phyloP scores from a whole-genome alignment of 768 basidiomycete species.

The Mycena crocata region DNA sequence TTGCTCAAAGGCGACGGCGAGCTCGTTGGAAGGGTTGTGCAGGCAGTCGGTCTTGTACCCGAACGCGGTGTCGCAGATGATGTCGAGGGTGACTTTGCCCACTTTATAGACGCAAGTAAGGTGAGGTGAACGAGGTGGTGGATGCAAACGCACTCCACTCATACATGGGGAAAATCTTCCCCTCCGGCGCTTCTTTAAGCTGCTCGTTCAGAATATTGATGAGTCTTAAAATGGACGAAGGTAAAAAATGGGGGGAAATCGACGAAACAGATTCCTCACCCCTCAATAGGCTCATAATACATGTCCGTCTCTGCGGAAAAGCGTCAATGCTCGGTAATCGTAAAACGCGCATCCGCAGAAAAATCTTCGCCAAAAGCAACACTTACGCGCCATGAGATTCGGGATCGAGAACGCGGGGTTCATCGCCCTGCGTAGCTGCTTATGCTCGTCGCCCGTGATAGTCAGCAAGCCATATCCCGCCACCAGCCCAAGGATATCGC shows the following conservation, averaged over 20 bases:
- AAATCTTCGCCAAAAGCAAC: no score
- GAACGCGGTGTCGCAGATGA: slow-evolving; percentile 63
- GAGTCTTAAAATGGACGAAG: slow-evolving; percentile 47
- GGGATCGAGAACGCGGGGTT: slow-evolving; percentile 64
- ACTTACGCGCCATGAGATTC: slow-evolving; percentile 54
- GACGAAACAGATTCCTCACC: slow-evolving; percentile 39
- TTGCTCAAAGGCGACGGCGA: slow-evolving; percentile 59
- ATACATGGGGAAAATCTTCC: slow-evolving; percentile 49
- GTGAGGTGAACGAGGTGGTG: background rate
- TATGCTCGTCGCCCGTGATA: slow-evolving; percentile 61
- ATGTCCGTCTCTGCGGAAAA: slow-evolving; percentile 51
- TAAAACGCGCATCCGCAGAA: no score
- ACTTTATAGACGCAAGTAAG: slow-evolving; percentile 43
- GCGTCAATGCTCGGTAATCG: no score
- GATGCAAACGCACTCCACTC: slow-evolving; percentile 58
- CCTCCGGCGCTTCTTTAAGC: slow-evolving; percentile 42
- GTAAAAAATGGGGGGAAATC: background rate
- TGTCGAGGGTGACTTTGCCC: slow-evolving; percentile 64
- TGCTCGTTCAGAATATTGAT: slow-evolving; percentile 50
- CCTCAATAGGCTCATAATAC: slow-evolving; percentile 60
- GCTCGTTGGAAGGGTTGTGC: slow-evolving; percentile 58
- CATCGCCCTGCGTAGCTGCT: slow-evolving; percentile 62
- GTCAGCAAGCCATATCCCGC: slow-evolving; percentile 61
- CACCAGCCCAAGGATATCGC: slow-evolving; percentile 53
- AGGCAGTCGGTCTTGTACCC: slow-evolving; percentile 60